A percentile compares a stretch with the other conserved stretches of the same genome.
These are phyloP conservation scores for Hydrangea macrophylla DNA, from an alignment of 148 eudicot genomes.

Conservation along the genomic window DNA sequence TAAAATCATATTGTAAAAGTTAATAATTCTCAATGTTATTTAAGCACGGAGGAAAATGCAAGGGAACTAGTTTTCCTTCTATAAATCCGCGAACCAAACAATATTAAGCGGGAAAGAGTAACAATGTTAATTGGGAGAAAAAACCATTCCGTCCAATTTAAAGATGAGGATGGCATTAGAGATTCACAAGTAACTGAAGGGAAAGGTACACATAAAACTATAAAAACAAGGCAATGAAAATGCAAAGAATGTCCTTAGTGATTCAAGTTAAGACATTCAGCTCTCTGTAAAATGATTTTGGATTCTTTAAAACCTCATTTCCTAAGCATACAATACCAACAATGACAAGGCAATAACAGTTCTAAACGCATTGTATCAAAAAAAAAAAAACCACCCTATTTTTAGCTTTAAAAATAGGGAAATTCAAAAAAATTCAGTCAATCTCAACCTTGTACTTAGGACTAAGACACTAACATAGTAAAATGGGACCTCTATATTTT, in stretches of 20 bases:
- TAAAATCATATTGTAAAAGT: no score
- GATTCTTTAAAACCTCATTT: neutral
- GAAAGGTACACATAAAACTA: neutral
- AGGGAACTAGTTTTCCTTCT: no score
- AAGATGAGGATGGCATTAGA: neutral
- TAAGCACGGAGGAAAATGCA: no score
- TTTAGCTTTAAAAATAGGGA: no score
- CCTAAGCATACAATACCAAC: no score
- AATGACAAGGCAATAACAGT: no score
- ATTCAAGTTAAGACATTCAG: neutral
- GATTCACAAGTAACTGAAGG: neutral
- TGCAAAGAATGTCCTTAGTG: neutral
- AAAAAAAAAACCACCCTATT: no score
- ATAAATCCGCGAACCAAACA: neutral
- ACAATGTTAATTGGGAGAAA: neutral
- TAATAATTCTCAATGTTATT: no score
- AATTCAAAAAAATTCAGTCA: neutral
- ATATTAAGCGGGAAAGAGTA: neutral
- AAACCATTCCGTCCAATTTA: neutral
- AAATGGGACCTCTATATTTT: no score
- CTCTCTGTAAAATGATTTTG: neutral
- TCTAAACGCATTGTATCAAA: no score
- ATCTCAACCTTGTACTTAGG: no score
- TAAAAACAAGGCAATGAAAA: neutral
- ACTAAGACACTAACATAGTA: no score